Conservation (phyloP, 2,329 filamentous ascomycete species). For the Diplodia seriata region DNA sequence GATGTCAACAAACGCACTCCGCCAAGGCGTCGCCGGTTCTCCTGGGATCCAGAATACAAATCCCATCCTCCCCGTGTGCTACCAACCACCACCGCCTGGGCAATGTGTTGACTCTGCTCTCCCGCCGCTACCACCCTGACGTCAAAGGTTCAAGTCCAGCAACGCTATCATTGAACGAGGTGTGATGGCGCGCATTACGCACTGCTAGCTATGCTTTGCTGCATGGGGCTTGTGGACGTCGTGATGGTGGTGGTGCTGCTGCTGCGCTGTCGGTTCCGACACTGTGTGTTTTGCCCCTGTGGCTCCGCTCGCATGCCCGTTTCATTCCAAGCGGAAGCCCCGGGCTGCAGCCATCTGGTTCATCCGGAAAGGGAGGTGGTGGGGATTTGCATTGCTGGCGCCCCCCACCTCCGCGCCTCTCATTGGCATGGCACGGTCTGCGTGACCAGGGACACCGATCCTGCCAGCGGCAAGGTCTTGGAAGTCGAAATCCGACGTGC, state of each 20-base stretch:
- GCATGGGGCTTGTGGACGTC: not conserved
- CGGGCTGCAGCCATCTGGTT: conserved; percentile 2
- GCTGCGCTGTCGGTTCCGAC: conserved; percentile 9
- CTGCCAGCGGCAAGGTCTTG: not conserved
- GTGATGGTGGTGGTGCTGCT: not conserved
- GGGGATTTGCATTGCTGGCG: not conserved
- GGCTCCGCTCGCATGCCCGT: conserved; percentile 17
- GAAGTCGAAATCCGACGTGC: not conserved
- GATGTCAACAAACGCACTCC: conserved; percentile 3
- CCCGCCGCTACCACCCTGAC: not conserved
- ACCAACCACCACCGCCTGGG: not conserved
- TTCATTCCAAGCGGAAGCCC: conserved; percentile 22
- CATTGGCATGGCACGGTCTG: not conserved
- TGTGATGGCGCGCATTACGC: not conserved
- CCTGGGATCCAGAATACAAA: conserved; percentile 9
- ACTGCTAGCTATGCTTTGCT: not conserved
- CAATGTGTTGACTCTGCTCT: not conserved
- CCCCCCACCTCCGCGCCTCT: not conserved
- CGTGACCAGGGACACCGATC: conserved; percentile 2
- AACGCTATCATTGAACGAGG: not conserved
- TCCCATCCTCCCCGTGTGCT: not conserved
- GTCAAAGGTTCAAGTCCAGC: not conserved
- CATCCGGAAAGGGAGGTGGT: conserved; percentile 1
- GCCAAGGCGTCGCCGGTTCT: not conserved
- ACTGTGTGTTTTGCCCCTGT: conserved; percentile 9